Evolutionary conservation across 371 early-diverging fungal species (phyloP).

Genomic region (Nosema muscidifuracis): DNA sequence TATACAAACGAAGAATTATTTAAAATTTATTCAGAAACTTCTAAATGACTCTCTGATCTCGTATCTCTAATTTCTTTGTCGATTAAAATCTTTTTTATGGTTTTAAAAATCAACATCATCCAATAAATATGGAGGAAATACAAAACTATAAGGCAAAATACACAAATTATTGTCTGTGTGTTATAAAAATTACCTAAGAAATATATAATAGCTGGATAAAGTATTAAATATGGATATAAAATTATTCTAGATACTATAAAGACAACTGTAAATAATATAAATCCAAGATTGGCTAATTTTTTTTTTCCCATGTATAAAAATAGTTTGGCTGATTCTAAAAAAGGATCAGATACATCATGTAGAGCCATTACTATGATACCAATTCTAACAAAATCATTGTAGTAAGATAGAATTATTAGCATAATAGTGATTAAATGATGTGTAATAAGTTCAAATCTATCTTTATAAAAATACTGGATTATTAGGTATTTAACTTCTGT

Average conservation of each 20-base stretch:
- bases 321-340: constrained; percentile 67
- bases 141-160: not conserved
- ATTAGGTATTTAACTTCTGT: constrained; percentile 49
- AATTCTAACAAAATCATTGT: constrained; percentile 50
- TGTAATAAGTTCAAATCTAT: constrained; percentile 61
- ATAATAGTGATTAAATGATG: constrained; percentile 66
- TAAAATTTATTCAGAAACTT: not conserved
- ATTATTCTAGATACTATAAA: constrained; percentile 64
- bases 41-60: constrained; percentile 1
- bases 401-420: constrained; percentile 62
- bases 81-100: constrained; percentile 1
- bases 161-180: constrained; percentile 9
- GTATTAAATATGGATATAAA: constrained; percentile 49
- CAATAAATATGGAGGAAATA: constrained; percentile 31
- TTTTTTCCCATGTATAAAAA: constrained; percentile 61
- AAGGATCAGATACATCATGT: constrained; percentile 66
- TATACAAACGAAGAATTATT: not conserved
- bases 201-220: constrained; percentile 41
- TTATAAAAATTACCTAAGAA: constrained; percentile 22
- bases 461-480: constrained; percentile 48
- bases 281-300: constrained; percentile 62
- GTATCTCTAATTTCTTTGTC: constrained; percentile 21
- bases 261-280: constrained; percentile 64
- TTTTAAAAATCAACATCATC: constrained; percentile 15
- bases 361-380: constrained; percentile 65